Base-by-base conservation (phyloP, 2,329 filamentous ascomycete species). In the Orbilia ellipsospora region DNA sequence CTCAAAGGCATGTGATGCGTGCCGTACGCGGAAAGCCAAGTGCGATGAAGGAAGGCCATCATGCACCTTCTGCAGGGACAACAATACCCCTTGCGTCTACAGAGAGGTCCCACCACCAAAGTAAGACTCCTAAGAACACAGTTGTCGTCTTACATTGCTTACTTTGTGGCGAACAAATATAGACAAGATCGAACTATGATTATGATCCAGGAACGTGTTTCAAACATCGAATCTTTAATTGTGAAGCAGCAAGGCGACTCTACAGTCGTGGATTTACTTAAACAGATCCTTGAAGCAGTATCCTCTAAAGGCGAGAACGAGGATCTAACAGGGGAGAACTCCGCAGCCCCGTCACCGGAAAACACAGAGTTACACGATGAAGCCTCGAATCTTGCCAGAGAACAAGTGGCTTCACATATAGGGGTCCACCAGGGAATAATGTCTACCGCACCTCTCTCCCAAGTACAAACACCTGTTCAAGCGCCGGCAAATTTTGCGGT, bases 41-140 rank as follows among this genome's bases (percentile, higher is more conserved):
- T 97, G 93, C 81, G 93, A 96, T 80, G 93, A 97, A 84, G 89
- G 90, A 10, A 89, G 91, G 78, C 93, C 91, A 1, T 90, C 91
- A 79, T 94, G 93, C 81, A 92, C 90, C 45, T 89, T 89, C 80
- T 99, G 95, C 82, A 91, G 90, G 79, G 94, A 98, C 79, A 96
- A 96, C 81, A 90, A 88, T 78, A 86, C 93, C 36, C 87, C 89
- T 63, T 99, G 92, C 84, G 90, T 92, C 82, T 98, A 97, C 82
- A 90, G 94, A 78, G 94, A 97, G 80, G 91, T 95, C 4, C 91
- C 93, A 20, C 93, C 93, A 15, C 95, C 96, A 81, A 94, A 96
- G 92, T 96, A 86, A 82, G 90, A 62, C 65, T 50, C 63, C 62
- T 54, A 40, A 48, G 51, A 18, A 52, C 50, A 66, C 55, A 36